Conservation (phyloP, 176 grass and related monocot genomes). For the Metroxylon sagu region DNA sequence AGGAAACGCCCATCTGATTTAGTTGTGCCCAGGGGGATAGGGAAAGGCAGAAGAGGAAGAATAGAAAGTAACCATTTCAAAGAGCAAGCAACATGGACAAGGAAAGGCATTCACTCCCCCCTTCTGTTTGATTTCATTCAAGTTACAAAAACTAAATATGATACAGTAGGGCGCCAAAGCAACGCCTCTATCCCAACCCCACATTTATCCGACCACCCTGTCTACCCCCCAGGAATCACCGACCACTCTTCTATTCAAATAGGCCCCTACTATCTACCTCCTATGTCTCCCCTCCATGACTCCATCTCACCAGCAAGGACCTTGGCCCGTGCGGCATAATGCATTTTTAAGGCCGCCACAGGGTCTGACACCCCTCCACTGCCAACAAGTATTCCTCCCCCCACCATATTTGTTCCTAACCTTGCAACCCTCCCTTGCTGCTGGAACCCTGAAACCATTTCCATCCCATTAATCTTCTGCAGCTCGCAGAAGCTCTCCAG, state of each 20-base stretch:
- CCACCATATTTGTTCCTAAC: constrained; percentile 23
- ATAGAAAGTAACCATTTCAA: constrained; percentile 21
- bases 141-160: constrained; percentile 66
- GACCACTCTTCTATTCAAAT: background rate
- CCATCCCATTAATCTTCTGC: constrained; percentile 48
- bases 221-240: too few relatives aligned
- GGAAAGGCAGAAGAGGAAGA: constrained; percentile 11
- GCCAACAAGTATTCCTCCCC: constrained; percentile 32
- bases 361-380: constrained; percentile 38
- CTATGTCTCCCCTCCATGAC: constrained; percentile 55
- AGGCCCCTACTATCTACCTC: constrained; percentile 42
- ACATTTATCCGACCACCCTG: background rate
- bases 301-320: constrained; percentile 38
- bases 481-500: constrained; percentile 36
- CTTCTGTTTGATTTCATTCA: constrained; percentile 35
- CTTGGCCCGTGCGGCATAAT: constrained; percentile 35
- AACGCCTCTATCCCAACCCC: too few relatives aligned
- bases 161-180: constrained; percentile 36
- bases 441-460: constrained; percentile 47
- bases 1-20: background rate
- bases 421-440: constrained; percentile 31
- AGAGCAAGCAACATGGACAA: constrained; percentile 40
- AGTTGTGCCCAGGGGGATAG: background rate
- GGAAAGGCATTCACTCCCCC: constrained; percentile 53
- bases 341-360: constrained; percentile 45